These are phyloP conservation scores for Mycocentrospora acerina DNA, from an alignment of 2,329 filamentous ascomycete genomes.

Conservation along the genomic window DNA sequence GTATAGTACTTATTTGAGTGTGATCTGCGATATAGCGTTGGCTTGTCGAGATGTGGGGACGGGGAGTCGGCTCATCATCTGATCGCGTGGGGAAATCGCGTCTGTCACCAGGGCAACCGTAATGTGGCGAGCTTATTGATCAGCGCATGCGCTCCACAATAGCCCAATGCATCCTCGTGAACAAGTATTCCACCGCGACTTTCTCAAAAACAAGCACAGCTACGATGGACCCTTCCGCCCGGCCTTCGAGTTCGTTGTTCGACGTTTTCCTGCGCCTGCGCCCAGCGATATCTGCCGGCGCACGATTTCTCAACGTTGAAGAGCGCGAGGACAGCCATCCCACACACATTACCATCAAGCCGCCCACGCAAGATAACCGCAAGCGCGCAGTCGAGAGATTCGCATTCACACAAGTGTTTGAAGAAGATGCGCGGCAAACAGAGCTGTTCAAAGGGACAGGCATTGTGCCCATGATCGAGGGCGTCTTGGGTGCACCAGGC, in stretches of 20 bases:
- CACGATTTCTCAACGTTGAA: conserved; percentile 78
- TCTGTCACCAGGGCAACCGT: no score
- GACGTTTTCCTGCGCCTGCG: conserved; percentile 86
- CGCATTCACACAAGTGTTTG: conserved; percentile 89
- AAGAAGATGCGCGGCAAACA: conserved; percentile 79
- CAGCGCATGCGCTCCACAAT: no score
- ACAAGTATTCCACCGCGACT: conserved; percentile 9
- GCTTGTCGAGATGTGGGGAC: no score
- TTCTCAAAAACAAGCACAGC: conserved; percentile 13
- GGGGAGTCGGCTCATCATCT: no score
- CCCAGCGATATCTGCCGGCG: conserved; percentile 41
- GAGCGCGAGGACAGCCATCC: conserved; percentile 40
- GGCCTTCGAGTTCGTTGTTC: conserved; percentile 63
- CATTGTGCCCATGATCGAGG: conserved; percentile 73
- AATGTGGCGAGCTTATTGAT: no score
- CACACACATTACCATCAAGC: conserved; percentile 55
- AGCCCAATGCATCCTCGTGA: neutral
- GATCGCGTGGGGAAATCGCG: no score
- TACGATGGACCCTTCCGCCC: conserved; percentile 40
- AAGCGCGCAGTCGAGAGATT: conserved; percentile 91
- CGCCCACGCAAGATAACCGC: conserved; percentile 76
- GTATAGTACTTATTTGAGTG: no score
- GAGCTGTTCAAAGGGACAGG: conserved; percentile 83
- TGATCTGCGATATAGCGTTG: no score
- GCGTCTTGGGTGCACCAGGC: conserved; percentile 71